A percentile compares a stretch with the other conserved stretches of the same genome.
phyloP scores from a whole-genome alignment of 495 filamentous ascomycete species.

The Staphylotrichum tortipilum region DNA sequence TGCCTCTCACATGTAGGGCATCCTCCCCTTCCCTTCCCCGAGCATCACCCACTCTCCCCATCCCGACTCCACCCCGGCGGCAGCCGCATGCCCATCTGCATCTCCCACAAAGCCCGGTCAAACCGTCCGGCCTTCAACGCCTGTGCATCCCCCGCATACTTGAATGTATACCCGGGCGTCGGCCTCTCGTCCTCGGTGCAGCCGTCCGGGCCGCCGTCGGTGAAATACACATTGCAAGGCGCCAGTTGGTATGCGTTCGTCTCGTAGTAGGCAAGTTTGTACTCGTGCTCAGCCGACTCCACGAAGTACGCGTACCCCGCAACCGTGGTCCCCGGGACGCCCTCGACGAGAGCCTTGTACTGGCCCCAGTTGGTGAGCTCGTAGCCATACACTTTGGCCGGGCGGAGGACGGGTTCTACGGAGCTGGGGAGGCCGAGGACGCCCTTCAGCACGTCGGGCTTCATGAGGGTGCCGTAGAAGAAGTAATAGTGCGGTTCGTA shows the following conservation, averaged over 20 bases:
- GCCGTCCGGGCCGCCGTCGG: background rate
- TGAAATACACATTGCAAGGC: background rate
- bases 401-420: background rate
- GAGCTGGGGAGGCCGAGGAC: background rate
- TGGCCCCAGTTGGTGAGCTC: conserved; percentile 1
- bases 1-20: too few species aligned
- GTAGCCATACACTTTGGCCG: background rate
- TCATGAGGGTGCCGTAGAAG: conserved; percentile 5
- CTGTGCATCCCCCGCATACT: background rate
- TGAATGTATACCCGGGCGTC: background rate
- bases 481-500: background rate
- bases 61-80: background rate
- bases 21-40: too few species aligned
- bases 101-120: background rate
- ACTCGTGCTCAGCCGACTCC: background rate
- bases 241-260: background rate
- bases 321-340: background rate
- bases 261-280: conserved; percentile 3
- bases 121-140: background rate
- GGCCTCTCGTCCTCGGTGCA: background rate
- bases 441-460: background rate
- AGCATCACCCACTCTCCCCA: too few species aligned
- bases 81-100: background rate
- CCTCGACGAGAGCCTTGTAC: conserved; percentile 1
- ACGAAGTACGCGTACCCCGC: background rate